Conservation (phyloP, 352 stramenopile genomes). For the Pythium rhizo-oryzae region DNA sequence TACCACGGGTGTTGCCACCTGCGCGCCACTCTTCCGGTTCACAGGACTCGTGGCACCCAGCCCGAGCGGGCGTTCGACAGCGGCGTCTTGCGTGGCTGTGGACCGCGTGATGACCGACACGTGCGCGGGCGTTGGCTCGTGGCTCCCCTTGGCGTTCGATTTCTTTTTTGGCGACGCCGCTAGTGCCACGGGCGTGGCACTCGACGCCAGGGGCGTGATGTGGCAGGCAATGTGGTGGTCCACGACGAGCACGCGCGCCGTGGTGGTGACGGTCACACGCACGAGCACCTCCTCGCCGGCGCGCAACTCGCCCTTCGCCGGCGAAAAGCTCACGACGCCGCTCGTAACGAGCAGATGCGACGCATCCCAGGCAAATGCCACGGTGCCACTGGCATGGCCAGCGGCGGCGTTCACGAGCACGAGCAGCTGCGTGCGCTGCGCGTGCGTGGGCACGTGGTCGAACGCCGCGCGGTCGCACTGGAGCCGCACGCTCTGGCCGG, state of each 20-base stretch:
- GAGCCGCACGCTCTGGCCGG: slow-evolving; percentile 50
- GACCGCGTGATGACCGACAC: slow-evolving; percentile 62
- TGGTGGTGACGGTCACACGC: slow-evolving; percentile 45
- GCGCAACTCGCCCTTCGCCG: slow-evolving; percentile 46
- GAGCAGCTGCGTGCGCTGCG: slow-evolving; percentile 46
- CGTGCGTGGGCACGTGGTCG: slow-evolving; percentile 57
- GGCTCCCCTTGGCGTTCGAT: not conserved
- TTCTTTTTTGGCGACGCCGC: not conserved
- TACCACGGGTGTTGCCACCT: not conserved
- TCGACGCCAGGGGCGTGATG: slow-evolving; percentile 20
- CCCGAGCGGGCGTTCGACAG: not conserved
- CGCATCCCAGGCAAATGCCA: slow-evolving; percentile 65
- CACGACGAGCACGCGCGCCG: slow-evolving; percentile 52
- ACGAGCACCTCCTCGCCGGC: slow-evolving; percentile 56
- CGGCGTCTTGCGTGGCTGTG: slow-evolving; percentile 59
- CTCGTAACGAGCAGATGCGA: slow-evolving; percentile 55
- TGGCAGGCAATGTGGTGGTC: slow-evolving; percentile 72
- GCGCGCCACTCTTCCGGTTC: not conserved
- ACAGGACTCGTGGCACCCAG: not conserved
- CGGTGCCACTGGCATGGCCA: not conserved
- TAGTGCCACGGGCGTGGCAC: not conserved
- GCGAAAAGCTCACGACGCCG: slow-evolving; percentile 51
- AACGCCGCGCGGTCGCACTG: slow-evolving; percentile 61
- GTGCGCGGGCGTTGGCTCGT: slow-evolving; percentile 17
- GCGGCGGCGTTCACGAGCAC: slow-evolving; percentile 46